These are phyloP conservation scores for Pycnococcus provasolii DNA, from an alignment of 139 green algal species.

Conservation along the genomic window DNA sequence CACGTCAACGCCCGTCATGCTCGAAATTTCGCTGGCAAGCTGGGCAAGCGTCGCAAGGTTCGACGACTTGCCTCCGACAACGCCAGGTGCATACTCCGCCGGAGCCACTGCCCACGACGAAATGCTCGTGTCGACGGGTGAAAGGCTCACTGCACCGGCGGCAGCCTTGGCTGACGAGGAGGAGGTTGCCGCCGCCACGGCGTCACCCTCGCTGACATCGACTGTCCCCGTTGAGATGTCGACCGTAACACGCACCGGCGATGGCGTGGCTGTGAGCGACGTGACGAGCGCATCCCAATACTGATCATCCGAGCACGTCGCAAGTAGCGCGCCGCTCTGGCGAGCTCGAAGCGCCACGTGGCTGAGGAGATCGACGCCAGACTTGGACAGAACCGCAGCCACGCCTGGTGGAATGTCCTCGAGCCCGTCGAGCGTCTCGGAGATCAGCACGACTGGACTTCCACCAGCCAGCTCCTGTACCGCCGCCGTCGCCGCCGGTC, in stretches of 20 bases:
- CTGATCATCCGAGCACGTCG: constrained; percentile 55
- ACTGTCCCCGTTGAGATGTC: background rate
- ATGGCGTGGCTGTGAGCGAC: background rate
- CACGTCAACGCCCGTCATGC: constrained; percentile 21
- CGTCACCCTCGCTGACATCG: background rate
- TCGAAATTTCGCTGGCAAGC: background rate
- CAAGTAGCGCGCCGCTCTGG: constrained; percentile 59
- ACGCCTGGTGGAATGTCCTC: constrained; percentile 80
- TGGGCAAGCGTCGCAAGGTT: constrained; percentile 48
- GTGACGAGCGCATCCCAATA: background rate
- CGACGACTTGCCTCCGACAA: constrained; percentile 65
- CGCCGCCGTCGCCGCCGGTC: background rate
- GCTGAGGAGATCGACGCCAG: constrained; percentile 62
- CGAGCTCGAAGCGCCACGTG: constrained; percentile 83
- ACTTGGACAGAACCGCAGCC: constrained; percentile 56
- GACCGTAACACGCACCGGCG: background rate
- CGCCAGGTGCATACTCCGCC: constrained; percentile 38
- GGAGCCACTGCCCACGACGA: constrained; percentile 37
- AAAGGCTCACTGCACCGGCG: background rate
- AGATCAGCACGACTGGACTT: constrained; percentile 15
- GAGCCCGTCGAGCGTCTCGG: constrained; percentile 54
- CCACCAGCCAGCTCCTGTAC: background rate
- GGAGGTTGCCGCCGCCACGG: constrained; percentile 4
- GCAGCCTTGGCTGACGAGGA: constrained; percentile 5
- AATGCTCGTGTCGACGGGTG: background rate